These are phyloP conservation scores for Fusarium poae DNA, from an alignment of 2,329 filamentous ascomycete genomes.

Conservation along the genomic window DNA sequence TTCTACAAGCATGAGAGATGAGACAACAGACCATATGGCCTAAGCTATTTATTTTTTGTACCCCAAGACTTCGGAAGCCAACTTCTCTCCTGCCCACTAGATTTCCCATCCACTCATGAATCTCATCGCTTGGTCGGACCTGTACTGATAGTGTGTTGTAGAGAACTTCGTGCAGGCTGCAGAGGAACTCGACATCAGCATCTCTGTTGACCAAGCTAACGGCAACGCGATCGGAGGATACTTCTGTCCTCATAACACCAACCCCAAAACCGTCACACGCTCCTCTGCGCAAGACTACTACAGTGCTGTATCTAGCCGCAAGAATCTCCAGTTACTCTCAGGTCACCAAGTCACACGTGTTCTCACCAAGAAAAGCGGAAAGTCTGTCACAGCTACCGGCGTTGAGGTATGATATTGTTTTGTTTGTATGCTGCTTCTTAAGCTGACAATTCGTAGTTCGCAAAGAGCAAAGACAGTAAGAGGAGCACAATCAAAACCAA, in stretches of 20 bases:
- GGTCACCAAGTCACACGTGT: slow-evolving; percentile 40
- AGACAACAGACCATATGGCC: too few relatives aligned
- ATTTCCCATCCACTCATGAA: fast-evolving
- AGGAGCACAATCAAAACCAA: slow-evolving; percentile 21
- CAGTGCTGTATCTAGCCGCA: slow-evolving; percentile 12
- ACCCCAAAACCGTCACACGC: slow-evolving; percentile 28
- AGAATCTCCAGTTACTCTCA: slow-evolving; percentile 31
- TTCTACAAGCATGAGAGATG: too few relatives aligned
- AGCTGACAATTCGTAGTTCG: slow-evolving; percentile 1
- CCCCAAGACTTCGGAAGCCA: too few relatives aligned
- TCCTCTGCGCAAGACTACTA: slow-evolving; percentile 44
- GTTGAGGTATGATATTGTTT: slow-evolving; percentile 30
- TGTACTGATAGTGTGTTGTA: background rate
- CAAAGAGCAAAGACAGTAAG: slow-evolving; percentile 5
- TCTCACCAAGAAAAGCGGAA: slow-evolving; percentile 24
- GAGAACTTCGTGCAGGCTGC: slow-evolving; percentile 34
- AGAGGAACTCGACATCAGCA: slow-evolving; percentile 28
- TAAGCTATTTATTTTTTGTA: too few relatives aligned
- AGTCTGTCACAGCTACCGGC: slow-evolving; percentile 21
- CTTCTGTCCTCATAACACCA: slow-evolving; percentile 37
- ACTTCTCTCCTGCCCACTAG: too few relatives aligned
- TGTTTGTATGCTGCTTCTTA: fast-evolving
- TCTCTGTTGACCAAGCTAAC: slow-evolving; percentile 36
- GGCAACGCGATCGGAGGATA: slow-evolving; percentile 40
- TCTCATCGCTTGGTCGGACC: fast-evolving